Conservation (phyloP, 1,284 basidiomycete genomes). For the Pholiota adiposa region DNA sequence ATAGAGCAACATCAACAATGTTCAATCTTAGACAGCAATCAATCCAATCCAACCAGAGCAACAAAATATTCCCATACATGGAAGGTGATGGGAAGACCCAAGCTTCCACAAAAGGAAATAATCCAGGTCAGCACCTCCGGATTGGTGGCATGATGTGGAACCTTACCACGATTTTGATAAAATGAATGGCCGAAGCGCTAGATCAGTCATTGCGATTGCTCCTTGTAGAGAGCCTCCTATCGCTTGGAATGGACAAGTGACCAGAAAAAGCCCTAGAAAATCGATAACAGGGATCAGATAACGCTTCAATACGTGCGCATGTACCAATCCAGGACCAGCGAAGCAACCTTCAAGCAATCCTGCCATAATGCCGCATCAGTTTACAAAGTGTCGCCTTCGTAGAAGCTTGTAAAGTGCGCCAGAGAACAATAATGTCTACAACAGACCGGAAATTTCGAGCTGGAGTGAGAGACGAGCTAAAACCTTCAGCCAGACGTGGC, state of each 20-base stretch:
- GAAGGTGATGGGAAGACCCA: not conserved
- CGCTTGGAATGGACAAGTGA: not conserved
- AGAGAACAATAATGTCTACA: no score
- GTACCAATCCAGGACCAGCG: not conserved
- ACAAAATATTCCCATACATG: not conserved
- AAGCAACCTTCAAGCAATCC: not conserved
- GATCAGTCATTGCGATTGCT: not conserved
- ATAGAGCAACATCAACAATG: not conserved
- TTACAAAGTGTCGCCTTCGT: no score
- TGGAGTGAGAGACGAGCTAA: not conserved
- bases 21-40: not conserved
- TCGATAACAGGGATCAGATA: not conserved
- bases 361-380: not conserved
- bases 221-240: not conserved
- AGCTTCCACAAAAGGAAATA: not conserved
- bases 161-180: not conserved
- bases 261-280: not conserved
- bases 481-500: not conserved
- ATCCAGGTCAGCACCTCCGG: not conserved
- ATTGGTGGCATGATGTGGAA: not conserved
- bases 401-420: no score
- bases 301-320: not conserved
- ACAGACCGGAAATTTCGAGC: not conserved
- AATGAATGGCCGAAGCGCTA: not conserved
- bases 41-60: not conserved